Evolutionary conservation across 345 rosid species (phyloP).

Genomic region (Lagerstroemia speciosa): DNA sequence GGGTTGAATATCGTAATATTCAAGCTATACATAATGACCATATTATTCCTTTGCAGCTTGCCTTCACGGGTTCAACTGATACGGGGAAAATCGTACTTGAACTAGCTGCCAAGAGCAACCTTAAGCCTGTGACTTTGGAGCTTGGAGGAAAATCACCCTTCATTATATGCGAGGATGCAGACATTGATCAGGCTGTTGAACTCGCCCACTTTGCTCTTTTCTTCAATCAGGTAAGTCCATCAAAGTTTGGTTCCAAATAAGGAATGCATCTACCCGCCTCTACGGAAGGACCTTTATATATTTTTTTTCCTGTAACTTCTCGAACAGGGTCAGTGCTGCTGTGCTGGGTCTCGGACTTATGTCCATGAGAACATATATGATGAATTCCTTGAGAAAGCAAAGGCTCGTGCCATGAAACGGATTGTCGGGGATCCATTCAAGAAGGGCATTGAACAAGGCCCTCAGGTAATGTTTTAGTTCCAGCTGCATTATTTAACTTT

Average conservation of each 20-base stretch:
- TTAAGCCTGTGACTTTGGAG: conserved; percentile 86
- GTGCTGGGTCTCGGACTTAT: conserved; percentile 92
- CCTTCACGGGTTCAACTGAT: conserved; percentile 89
- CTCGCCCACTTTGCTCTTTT: conserved; percentile 73
- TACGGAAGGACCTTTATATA: background rate
- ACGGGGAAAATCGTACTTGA: conserved; percentile 60
- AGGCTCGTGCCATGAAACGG: conserved; percentile 58
- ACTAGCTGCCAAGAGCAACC: conserved; percentile 76
- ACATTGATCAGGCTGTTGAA: conserved; percentile 82
- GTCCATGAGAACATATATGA: conserved; percentile 80
- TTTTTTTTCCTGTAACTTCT: background rate
- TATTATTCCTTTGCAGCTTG: conserved; percentile 41
- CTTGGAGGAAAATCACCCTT: conserved; percentile 99
- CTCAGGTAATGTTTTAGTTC: conserved; percentile 52
- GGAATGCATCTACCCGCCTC: background rate
- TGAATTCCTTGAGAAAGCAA: conserved; percentile 83
- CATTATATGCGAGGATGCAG: conserved; percentile 90
- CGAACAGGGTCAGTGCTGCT: conserved; percentile 85
- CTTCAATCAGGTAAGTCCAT: conserved; percentile 70
- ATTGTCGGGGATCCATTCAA: conserved; percentile 85
- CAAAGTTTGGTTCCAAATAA: background rate
- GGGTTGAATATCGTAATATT: background rate
- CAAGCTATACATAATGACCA: background rate
- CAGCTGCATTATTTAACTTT: background rate
- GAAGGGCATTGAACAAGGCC: conserved; percentile 81